phyloP scores from a whole-genome alignment of 1,284 basidiomycete genomes.

The Melanopsichium pennsylvanicum region DNA sequence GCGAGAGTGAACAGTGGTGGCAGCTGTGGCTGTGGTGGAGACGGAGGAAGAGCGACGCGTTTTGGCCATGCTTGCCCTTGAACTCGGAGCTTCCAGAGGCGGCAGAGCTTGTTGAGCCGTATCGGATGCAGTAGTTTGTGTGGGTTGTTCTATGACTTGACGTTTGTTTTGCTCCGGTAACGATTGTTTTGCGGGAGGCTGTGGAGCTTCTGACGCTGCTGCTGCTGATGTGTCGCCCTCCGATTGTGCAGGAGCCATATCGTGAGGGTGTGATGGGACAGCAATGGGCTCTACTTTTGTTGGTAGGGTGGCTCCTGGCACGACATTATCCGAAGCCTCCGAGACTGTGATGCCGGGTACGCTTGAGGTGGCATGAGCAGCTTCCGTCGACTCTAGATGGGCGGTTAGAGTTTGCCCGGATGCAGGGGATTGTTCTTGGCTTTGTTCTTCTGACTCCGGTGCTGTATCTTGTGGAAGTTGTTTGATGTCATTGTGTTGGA shows the following conservation, averaged over 20 bases:
- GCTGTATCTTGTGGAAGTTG: background rate
- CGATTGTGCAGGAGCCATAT: too few species aligned
- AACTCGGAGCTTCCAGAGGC: constrained; percentile 18
- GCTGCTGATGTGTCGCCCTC: background rate
- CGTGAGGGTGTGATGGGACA: too few species aligned
- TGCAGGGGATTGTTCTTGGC: constrained; percentile 6
- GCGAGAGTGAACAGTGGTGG: constrained; percentile 46
- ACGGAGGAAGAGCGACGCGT: constrained; percentile 43
- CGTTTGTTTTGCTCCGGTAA: constrained; percentile 6
- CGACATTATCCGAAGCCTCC: constrained; percentile 4
- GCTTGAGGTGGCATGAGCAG: background rate
- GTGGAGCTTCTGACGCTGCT: constrained; percentile 8
- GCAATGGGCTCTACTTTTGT: too few species aligned
- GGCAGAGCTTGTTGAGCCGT: too few species aligned
- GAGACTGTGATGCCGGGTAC: constrained; percentile 20
- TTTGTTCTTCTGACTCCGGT: background rate
- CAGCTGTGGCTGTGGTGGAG: constrained; percentile 38
- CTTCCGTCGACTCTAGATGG: constrained; percentile 2
- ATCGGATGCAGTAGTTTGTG: constrained; percentile 4
- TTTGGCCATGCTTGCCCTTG: constrained; percentile 26
- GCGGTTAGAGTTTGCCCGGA: constrained; percentile 14
- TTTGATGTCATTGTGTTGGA: background rate
- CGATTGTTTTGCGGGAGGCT: constrained; percentile 16
- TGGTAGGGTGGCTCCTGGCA: too few species aligned
- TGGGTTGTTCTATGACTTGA: constrained; percentile 2